Conservation (phyloP, 1,284 basidiomycete species). For the Leccinum pachyderme region DNA sequence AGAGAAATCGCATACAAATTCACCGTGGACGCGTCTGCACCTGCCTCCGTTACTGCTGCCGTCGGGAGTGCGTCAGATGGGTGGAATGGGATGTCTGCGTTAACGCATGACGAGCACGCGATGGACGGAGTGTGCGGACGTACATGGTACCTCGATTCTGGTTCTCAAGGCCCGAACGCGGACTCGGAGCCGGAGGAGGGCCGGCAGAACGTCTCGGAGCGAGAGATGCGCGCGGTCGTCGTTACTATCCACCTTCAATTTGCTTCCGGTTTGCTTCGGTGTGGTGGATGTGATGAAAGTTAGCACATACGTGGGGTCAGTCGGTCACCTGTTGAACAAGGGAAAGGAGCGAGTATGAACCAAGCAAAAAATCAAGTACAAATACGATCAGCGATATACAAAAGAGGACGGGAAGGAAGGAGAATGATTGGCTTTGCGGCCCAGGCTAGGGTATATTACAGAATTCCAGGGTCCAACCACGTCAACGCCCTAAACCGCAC, state of each 20-base stretch:
- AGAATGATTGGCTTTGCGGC: neutral
- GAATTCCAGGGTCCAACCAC: neutral
- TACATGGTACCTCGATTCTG: neutral
- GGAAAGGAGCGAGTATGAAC: neutral
- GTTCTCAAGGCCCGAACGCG: neutral
- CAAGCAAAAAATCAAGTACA: neutral
- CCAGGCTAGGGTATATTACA: neutral
- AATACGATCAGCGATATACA: neutral
- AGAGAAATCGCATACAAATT: conserved; percentile 12
- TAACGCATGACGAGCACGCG: neutral
- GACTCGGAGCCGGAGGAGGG: neutral
- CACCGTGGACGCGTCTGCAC: conserved; percentile 18
- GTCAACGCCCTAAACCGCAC: neutral
- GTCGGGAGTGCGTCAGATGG: conserved; percentile 2
- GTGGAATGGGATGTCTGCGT: conserved; percentile 4
- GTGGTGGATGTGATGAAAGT: neutral
- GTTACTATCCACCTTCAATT: neutral
- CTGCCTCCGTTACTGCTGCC: neutral
- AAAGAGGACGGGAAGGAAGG: neutral
- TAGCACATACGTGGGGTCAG: neutral
- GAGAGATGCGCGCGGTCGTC: conserved; percentile 11
- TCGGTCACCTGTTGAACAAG: too few relatives aligned
- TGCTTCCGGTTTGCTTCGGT: neutral
- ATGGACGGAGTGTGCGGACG: neutral
- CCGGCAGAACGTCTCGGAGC: neutral